A percentile compares a stretch with the other conserved stretches of the same genome.
These are phyloP conservation scores for Galerina marginata DNA, from an alignment of 768 basidiomycete species.

Conservation along the genomic window DNA sequence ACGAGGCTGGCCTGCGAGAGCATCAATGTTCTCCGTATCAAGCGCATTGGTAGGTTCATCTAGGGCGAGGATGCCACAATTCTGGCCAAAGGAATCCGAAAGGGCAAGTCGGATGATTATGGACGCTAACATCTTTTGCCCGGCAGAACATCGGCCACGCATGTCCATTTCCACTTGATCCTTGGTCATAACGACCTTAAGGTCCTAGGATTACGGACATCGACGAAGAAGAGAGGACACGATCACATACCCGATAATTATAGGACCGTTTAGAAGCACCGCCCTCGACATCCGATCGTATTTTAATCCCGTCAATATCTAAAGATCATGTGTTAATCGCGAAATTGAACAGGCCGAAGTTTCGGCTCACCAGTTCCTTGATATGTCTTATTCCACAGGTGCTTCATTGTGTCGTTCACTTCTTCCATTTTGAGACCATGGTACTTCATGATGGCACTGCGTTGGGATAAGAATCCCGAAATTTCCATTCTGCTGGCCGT, in stretches of 20 bases:
- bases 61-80: conserved; percentile 95
- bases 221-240: conserved; percentile 9
- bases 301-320: conserved; percentile 99
- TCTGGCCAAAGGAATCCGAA: conserved; percentile 96
- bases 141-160: conserved; percentile 97
- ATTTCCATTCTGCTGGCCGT: neutral
- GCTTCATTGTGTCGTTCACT: conserved; percentile 97
- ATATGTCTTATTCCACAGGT: conserved; percentile 98
- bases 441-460: conserved; percentile 98
- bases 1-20: conserved; percentile 89
- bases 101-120: conserved; percentile 97
- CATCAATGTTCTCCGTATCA: conserved; percentile 95
- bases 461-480: conserved; percentile 1
- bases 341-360: conserved; percentile 12
- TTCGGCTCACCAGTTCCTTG: conserved; percentile 85
- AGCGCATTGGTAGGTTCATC: conserved; percentile 99
- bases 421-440: conserved; percentile 98
- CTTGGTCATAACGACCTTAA: conserved; percentile 97
- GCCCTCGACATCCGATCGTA: conserved; percentile 92
- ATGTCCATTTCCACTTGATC: conserved; percentile 99
- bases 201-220: conserved; percentile 18
- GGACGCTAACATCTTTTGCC: conserved; percentile 98
- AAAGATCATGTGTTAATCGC: conserved; percentile 14
- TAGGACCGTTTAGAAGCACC: conserved; percentile 90
- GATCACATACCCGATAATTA: conserved; percentile 84